These are phyloP conservation scores for Gracilaria gracilis DNA, from an alignment of 23 red algal genomes.

Conservation along the genomic window DNA sequence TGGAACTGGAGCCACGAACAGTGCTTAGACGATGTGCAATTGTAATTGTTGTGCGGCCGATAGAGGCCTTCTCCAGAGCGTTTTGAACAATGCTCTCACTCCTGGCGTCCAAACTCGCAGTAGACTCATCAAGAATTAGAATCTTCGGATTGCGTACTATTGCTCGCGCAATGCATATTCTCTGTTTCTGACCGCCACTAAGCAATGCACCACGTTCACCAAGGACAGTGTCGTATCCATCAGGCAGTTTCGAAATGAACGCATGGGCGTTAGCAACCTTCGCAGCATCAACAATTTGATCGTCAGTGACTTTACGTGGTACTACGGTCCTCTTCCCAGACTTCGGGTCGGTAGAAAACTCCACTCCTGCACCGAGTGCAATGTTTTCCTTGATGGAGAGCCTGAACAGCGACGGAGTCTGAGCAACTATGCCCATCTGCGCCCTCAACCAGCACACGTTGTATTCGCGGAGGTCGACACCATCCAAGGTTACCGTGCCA, in stretches of 20 bases:
- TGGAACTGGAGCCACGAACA: conserved; percentile 49
- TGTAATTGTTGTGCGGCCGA: conserved; percentile 58
- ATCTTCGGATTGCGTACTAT: conserved; percentile 78
- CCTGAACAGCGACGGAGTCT: conserved; percentile 83
- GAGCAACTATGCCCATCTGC: conserved; percentile 85
- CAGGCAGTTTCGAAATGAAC: conserved; percentile 76
- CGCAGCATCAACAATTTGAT: conserved; percentile 67
- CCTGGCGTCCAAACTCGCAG: conserved; percentile 70
- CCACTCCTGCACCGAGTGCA: conserved; percentile 66
- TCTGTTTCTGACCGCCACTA: conserved; percentile 88
- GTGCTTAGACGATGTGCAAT: conserved; percentile 86
- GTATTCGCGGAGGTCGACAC: conserved; percentile 54
- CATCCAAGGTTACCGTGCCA: conserved; percentile 74
- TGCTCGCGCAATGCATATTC: conserved; percentile 87
- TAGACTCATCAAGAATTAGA: conserved; percentile 87
- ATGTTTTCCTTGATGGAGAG: conserved; percentile 82
- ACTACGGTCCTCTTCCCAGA: conserved; percentile 29
- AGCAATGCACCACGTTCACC: conserved; percentile 79
- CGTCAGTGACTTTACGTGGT: conserved; percentile 38
- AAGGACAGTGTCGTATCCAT: conserved; percentile 83
- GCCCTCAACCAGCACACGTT: conserved; percentile 71
- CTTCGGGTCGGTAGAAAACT: conserved; percentile 1
- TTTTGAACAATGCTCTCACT: conserved; percentile 77
- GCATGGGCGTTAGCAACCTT: conserved; percentile 77
- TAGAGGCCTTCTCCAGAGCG: conserved; percentile 40